Percentiles rank a stretch among this genome's conserved stretches.
Evolutionary conservation across 2,329 filamentous ascomycete genomes (phyloP).

Genomic region (Juglanconis sp.): DNA sequence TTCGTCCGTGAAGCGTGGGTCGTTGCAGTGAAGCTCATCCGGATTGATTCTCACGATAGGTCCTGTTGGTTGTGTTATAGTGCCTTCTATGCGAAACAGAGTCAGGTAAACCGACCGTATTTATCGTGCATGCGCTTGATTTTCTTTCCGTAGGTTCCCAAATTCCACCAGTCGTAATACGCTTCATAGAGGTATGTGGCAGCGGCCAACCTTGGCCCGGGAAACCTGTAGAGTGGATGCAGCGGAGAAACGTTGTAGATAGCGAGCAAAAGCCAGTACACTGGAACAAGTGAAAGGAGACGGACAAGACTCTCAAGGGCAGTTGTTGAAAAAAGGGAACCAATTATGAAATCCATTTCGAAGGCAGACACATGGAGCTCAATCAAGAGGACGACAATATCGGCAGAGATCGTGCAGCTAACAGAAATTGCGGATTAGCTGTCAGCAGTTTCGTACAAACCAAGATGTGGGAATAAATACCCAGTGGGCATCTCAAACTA

Average conservation of each 20-base stretch:
- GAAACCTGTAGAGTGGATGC: conserved; percentile 1
- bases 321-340: not conserved
- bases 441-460: too few relatives aligned
- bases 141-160: not conserved
- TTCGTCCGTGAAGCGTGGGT: conserved; percentile 29
- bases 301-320: not conserved
- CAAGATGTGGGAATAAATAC: too few relatives aligned
- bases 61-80: not conserved
- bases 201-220: conserved; percentile 2
- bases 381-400: too few relatives aligned
- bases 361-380: not conserved
- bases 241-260: conserved; percentile 9
- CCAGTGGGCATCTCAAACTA: too few relatives aligned
- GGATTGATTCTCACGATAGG: conserved; percentile 38
- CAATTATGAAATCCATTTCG: not conserved
- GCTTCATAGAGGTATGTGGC: conserved; percentile 3
- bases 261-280: not conserved
- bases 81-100: not conserved
- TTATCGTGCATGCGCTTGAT: conserved; percentile 5
- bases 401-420: too few relatives aligned
- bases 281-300: not conserved
- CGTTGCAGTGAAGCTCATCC: conserved; percentile 36
- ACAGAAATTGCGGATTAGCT: too few relatives aligned
- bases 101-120: not conserved
- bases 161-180: conserved; percentile 2